Conservation (phyloP, 352 stramenopile species). For the Lagenidium giganteum region DNA sequence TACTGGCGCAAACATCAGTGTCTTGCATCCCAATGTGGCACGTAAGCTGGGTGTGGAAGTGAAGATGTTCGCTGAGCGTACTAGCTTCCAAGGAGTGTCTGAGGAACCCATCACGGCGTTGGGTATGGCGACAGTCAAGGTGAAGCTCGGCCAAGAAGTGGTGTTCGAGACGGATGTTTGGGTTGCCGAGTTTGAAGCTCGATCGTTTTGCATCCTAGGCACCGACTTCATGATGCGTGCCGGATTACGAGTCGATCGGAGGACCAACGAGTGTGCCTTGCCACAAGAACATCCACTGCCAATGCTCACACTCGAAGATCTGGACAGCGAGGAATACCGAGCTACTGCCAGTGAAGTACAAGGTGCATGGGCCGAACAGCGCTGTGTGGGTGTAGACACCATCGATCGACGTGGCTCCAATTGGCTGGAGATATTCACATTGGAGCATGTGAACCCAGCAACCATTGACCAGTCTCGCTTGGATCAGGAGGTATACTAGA, state of each 20-base stretch:
- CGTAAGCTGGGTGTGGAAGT: slow-evolving; percentile 9
- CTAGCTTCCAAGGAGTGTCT: slow-evolving; percentile 8
- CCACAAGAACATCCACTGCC: not conserved
- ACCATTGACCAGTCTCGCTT: no score
- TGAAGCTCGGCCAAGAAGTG: slow-evolving; percentile 2
- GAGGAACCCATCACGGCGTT: slow-evolving; percentile 5
- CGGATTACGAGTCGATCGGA: slow-evolving; percentile 1
- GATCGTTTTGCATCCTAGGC: slow-evolving; percentile 10
- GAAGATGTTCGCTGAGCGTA: slow-evolving; percentile 9
- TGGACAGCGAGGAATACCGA: not conserved
- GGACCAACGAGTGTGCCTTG: slow-evolving; percentile 1
- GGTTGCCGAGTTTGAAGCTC: slow-evolving; percentile 16
- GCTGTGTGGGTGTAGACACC: no score
- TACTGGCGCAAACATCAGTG: slow-evolving; percentile 10
- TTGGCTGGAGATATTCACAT: no score
- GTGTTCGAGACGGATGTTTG: slow-evolving; percentile 15
- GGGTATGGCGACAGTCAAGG: slow-evolving; percentile 5
- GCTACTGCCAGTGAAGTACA: not conserved
- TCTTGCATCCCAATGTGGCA: slow-evolving; percentile 12
- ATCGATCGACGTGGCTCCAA: no score
- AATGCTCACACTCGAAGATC: slow-evolving; percentile 1
- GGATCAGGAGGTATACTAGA: no score
- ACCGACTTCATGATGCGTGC: slow-evolving; percentile 15
- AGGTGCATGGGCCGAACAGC: no score
- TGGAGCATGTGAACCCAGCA: no score